These are phyloP conservation scores for Pistacia atlantica DNA, from an alignment of 345 rosid genomes.

Conservation along the genomic window DNA sequence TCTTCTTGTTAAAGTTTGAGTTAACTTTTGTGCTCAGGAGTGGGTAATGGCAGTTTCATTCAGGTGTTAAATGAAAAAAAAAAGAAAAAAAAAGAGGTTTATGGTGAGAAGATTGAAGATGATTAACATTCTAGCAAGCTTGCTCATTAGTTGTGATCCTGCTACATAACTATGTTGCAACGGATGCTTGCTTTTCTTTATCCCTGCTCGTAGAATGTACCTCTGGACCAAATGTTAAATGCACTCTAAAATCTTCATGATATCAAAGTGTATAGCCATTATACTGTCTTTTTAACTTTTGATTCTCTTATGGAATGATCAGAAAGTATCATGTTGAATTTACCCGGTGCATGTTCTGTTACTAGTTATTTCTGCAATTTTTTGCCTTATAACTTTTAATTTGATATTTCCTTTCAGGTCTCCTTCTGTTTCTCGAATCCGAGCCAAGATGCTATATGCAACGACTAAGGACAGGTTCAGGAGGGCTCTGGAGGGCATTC, in stretches of 20 bases:
- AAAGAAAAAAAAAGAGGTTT: not conserved
- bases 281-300: no score
- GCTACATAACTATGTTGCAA: not conserved
- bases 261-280: not conserved
- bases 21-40: not conserved
- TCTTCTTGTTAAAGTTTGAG: not conserved
- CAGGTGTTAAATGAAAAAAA: not conserved
- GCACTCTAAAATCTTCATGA: not conserved
- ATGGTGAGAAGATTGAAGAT: not conserved
- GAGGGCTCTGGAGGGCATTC: slow-evolving; percentile 41
- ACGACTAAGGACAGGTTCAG: slow-evolving; percentile 43
- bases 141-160: not conserved
- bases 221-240: not conserved
- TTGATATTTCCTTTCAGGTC: slow-evolving; percentile 27
- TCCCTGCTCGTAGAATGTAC: not conserved
- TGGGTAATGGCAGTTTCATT: not conserved
- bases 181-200: not conserved
- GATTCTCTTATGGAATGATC: not conserved
- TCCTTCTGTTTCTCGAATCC: slow-evolving; percentile 34
- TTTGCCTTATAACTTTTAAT: not conserved
- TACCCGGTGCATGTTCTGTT: not conserved
- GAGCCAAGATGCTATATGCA: slow-evolving; percentile 48
- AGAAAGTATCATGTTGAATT: not conserved
- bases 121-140: not conserved
- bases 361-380: not conserved